phyloP scores from a whole-genome alignment of 306 rosid genomes.

The Dalbergia oliveri region DNA sequence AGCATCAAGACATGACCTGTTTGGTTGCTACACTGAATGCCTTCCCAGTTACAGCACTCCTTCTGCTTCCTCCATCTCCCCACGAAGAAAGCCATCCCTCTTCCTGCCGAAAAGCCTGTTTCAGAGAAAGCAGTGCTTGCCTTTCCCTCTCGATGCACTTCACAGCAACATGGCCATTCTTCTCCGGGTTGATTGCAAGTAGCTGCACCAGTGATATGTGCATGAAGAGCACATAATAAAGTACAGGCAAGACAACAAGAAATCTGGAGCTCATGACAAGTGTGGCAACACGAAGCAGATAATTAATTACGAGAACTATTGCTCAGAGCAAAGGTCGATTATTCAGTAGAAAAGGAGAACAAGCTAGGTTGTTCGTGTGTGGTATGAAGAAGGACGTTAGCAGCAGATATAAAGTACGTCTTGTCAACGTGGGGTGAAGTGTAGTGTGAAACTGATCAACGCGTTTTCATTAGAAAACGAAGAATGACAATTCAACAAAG shows the following conservation, averaged over 20 bases:
- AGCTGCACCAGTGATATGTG: neutral
- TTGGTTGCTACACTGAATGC: neutral
- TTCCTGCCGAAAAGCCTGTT: neutral
- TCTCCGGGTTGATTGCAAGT: neutral
- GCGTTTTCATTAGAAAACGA: too few relatives aligned
- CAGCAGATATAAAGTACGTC: too few relatives aligned
- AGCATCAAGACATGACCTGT: neutral
- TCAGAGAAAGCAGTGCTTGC: slow-evolving; percentile 7
- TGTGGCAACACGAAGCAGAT: neutral
- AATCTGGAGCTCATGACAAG: neutral
- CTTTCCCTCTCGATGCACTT: neutral
- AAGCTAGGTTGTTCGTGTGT: too few relatives aligned
- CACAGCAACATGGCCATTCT: neutral
- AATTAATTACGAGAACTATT: neutral
- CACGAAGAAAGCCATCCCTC: neutral
- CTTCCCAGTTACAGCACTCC: slow-evolving; percentile 15
- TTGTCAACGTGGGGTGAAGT: too few relatives aligned
- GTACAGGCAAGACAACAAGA: neutral
- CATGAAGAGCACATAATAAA: neutral
- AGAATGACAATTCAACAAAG: too few relatives aligned
- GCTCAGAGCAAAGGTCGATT: too few relatives aligned
- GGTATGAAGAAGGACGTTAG: too few relatives aligned
- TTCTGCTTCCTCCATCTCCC: neutral
- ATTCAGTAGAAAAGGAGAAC: too few relatives aligned
- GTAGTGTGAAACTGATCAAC: too few relatives aligned